Conservation (phyloP, 345 rosid genomes). For the Garcia nutans region DNA sequence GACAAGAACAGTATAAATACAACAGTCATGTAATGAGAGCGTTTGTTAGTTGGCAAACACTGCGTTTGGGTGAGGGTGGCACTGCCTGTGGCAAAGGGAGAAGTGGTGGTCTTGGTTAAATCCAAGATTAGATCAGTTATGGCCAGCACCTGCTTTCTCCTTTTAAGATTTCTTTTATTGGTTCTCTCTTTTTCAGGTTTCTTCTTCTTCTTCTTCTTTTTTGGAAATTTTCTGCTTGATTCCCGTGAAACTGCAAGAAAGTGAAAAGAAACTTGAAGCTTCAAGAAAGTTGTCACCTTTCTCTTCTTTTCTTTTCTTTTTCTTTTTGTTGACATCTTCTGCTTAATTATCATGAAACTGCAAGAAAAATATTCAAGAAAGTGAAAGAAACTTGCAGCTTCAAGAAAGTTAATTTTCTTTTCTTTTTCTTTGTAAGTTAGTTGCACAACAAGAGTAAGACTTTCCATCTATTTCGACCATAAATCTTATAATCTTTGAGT, state of each 20-base stretch:
- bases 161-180: conserved; percentile 35
- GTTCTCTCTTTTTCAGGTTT: conserved; percentile 56
- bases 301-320: background rate
- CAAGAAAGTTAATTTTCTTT: background rate
- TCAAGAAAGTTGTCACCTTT: background rate
- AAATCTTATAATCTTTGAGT: background rate
- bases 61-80: background rate
- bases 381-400: background rate
- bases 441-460: background rate
- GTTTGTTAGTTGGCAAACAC: conserved; percentile 7
- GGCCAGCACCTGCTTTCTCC: conserved; percentile 33
- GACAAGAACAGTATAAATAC: conserved; percentile 4
- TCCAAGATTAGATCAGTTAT: conserved; percentile 32
- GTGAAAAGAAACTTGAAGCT: background rate
- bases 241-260: background rate
- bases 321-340: background rate
- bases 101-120: conserved; percentile 4
- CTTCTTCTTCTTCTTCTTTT: conserved; percentile 5
- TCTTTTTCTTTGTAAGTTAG: background rate
- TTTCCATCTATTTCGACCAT: background rate
- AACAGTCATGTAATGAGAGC: no score
- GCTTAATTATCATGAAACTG: background rate
- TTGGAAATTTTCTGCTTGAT: conserved; percentile 6
- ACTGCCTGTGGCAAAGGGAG: background rate
- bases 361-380: background rate